A percentile compares a stretch with the other conserved stretches of the same genome.
phyloP scores from a whole-genome alignment of 176 grass and related monocot genomes.

The Lolium rigidum region DNA sequence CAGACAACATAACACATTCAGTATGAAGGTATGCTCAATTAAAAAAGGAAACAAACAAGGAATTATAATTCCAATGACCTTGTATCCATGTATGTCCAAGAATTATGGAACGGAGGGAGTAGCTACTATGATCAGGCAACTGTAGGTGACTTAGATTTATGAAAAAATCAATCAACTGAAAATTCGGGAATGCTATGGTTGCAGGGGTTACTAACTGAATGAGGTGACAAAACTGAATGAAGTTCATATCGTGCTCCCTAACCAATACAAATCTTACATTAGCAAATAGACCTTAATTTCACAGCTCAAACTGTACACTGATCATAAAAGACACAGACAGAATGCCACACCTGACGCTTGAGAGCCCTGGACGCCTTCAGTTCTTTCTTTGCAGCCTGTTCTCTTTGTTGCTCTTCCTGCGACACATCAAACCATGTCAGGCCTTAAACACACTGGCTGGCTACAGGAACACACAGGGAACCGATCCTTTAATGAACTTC shows the following conservation, averaged over 20 bases:
- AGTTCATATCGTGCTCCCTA: not conserved
- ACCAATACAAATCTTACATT: not conserved
- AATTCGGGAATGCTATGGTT: not conserved
- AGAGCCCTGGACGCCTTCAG: not conserved
- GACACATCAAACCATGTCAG: slow-evolving; percentile 28
- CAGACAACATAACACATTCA: not conserved
- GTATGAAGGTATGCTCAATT: slow-evolving; percentile 3
- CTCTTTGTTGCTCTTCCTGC: slow-evolving; percentile 37
- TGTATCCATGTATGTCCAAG: not conserved
- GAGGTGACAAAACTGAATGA: slow-evolving; percentile 21
- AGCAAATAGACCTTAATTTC: not conserved
- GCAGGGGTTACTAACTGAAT: not conserved
- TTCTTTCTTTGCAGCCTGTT: not conserved
- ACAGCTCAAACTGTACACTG: slow-evolving; percentile 5
- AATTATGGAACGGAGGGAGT: too few relatives aligned
- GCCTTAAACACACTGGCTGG: not conserved
- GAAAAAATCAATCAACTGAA: not conserved
- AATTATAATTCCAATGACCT: not conserved
- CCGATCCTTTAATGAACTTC: not conserved
- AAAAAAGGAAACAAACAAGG: not conserved
- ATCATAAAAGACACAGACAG: slow-evolving; percentile 12
- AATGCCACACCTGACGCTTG: slow-evolving; percentile 41
- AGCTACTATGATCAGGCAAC: slow-evolving; percentile 4
- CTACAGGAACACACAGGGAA: not conserved
- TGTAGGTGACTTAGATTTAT: not conserved